phyloP scores from a whole-genome alignment of 2,329 filamentous ascomycete species.

The Fusarium pseudonygamai region DNA sequence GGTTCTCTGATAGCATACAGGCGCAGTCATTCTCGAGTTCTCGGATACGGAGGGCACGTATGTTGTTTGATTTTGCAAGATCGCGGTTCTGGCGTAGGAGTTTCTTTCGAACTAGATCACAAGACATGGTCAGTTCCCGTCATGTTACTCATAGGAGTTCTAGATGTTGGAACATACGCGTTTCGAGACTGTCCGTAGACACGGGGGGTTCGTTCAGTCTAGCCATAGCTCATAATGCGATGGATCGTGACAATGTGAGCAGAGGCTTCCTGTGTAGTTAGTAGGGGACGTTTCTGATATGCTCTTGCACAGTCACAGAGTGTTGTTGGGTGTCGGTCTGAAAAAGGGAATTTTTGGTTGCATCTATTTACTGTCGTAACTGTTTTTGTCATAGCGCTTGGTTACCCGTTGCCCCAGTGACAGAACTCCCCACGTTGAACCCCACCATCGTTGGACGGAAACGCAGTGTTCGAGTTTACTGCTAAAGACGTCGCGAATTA shows the following conservation, averaged over 20 bases:
- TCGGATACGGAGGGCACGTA: constrained; percentile 80
- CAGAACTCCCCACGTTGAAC: constrained; percentile 38
- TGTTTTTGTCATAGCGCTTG: constrained; percentile 41
- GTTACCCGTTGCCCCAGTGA: constrained; percentile 45
- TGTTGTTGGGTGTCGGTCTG: constrained; percentile 41
- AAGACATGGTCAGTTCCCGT: constrained; percentile 30
- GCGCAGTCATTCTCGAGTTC: constrained; percentile 79
- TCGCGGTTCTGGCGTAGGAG: constrained; percentile 87
- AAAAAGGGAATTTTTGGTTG: constrained; percentile 40
- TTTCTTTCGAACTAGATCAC: constrained; percentile 73
- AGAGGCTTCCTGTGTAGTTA: constrained; percentile 26
- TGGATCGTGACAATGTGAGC: constrained; percentile 7
- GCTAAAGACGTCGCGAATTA: constrained; percentile 1
- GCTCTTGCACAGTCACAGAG: constrained; percentile 21
- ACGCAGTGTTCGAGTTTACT: constrained; percentile 26
- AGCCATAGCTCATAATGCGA: constrained; percentile 70
- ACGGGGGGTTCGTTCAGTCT: constrained; percentile 79
- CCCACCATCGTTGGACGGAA: constrained; percentile 38
- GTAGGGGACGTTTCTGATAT: constrained; percentile 21
- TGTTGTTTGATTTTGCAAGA: constrained; percentile 81
- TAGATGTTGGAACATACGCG: constrained; percentile 62
- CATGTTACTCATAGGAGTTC: neutral
- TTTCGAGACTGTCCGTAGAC: constrained; percentile 76
- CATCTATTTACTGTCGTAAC: constrained; percentile 49
- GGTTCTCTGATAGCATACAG: constrained; percentile 80